These are phyloP conservation scores for Pseudogymnoascus sp. DNA, from an alignment of 2,329 filamentous ascomycete genomes.

Conservation along the genomic window DNA sequence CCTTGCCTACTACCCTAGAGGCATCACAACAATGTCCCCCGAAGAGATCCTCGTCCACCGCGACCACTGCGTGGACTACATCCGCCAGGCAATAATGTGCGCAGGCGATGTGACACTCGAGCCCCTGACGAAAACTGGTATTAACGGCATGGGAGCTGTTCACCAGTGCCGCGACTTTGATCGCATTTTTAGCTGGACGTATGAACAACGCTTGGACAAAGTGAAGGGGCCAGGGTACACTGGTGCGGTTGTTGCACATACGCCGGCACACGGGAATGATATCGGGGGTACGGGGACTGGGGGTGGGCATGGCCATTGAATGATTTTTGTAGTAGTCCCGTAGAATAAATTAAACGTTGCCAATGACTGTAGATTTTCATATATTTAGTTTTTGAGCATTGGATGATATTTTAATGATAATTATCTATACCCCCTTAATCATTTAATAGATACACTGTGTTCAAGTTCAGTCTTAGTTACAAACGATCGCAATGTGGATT, in stretches of 20 bases:
- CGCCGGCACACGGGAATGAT: background rate
- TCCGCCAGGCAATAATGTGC: conserved; percentile 12
- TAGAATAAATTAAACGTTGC: background rate
- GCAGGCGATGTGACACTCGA: conserved; percentile 13
- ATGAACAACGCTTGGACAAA: background rate
- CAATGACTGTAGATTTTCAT: background rate
- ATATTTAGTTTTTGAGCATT: background rate
- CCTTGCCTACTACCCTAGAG: background rate
- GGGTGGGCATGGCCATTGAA: background rate
- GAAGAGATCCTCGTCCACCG: conserved; percentile 6
- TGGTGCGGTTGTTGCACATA: background rate
- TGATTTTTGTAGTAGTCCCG: background rate
- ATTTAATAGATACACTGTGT: background rate
- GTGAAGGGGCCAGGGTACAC: background rate
- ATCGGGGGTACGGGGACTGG: background rate
- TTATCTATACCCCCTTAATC: background rate
- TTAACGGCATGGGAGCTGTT: conserved; percentile 10
- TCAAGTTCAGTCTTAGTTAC: background rate
- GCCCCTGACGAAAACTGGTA: conserved; percentile 9
- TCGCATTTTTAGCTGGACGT: conserved; percentile 10
- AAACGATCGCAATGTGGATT: background rate
- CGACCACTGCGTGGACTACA: conserved; percentile 11
- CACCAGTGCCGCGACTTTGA: conserved; percentile 12
- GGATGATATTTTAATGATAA: background rate
- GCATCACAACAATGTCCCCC: background rate